phyloP scores from a whole-genome alignment of 352 stramenopile species.

The Phytopythium litorale region DNA sequence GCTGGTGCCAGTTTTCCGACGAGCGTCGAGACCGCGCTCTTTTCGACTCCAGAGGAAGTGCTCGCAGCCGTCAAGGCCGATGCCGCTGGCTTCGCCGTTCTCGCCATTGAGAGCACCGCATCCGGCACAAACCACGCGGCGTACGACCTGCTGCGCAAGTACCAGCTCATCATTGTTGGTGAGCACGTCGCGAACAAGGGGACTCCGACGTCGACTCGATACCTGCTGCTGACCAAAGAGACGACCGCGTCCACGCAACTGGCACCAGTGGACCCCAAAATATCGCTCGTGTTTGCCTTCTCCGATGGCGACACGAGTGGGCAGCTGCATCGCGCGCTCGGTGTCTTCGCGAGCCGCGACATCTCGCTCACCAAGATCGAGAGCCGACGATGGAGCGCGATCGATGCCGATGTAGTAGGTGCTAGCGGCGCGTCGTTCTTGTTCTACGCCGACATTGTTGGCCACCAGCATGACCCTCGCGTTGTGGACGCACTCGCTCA shows the following conservation, averaged over 20 bases:
- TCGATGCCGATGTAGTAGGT: constrained; percentile 9
- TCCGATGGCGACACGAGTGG: constrained; percentile 55
- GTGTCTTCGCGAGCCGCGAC: constrained; percentile 52
- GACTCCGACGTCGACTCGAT: constrained; percentile 87
- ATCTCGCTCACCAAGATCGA: constrained; percentile 76
- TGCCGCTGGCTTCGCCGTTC: constrained; percentile 67
- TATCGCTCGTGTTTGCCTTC: constrained; percentile 71
- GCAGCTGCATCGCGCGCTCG: constrained; percentile 58
- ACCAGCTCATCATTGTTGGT: constrained; percentile 60
- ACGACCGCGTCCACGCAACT: constrained; percentile 8
- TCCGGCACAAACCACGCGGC: constrained; percentile 95
- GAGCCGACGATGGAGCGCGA: constrained; percentile 45
- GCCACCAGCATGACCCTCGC: constrained; percentile 48
- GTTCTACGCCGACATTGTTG: constrained; percentile 71
- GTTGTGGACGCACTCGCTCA: constrained; percentile 75
- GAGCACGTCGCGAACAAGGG: constrained; percentile 72
- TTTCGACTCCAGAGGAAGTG: too few relatives aligned
- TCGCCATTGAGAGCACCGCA: constrained; percentile 95
- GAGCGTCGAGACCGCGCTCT: too few relatives aligned
- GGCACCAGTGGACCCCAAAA: constrained; percentile 39
- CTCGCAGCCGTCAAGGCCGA: too few relatives aligned
- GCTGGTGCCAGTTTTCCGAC: too few relatives aligned
- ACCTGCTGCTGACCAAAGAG: constrained; percentile 38
- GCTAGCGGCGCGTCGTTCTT: constrained; percentile 51
- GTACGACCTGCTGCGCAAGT: constrained; percentile 86